Evolutionary conservation across 192 early-diverging fungal genomes (phyloP), one percentile per base, ranked within the genome.

Genomic region (Paraglomus occultum): DNA sequence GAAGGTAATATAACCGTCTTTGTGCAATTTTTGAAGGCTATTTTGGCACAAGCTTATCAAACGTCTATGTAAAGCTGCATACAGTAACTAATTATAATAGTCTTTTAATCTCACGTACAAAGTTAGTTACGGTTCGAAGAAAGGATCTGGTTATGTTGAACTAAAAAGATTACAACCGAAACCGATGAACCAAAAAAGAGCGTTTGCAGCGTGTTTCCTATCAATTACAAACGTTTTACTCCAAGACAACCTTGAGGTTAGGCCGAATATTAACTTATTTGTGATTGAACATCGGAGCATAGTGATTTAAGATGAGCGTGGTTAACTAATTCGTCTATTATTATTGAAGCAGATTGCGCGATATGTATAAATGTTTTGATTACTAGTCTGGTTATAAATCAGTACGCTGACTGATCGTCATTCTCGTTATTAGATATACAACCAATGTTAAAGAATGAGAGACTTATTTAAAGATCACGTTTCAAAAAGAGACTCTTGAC

Each of bases 121-220:
- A 31, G 3, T 6, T 64, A 90, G 88, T 73, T 96, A 92, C 80
- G 92, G 95, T 74, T 97, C 95, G 23, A 93, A 92, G 76, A 84
- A 85, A 61, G 83, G 88, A 74, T 95, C 95, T 42, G 95, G 97
- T 10, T 95, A 83, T 77, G 93, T 98, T 23, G 97, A 95, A 1
- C 79, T 99, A 62, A 91, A 91, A 71, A 99, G 73, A 96, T 99
- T 54, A 96, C 96, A 8, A 96, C 93, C 6, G 90, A 89, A 53
- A 80, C 87, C 44, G 95, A 96, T 59, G 89, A 91, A n/a, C 92
- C 95, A 10, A 85, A 81, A 42, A 95, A 92, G 74, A 92, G 88
- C 45, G 88, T 98, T 84, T 99, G 38, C 97, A 99, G 80, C 86
- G 94, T 47, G 84, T 99, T 46, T 99, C 97, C 74, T 96, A 95